phyloP scores from a whole-genome alignment of 257 asterid genomes.

The Solanum chilense region DNA sequence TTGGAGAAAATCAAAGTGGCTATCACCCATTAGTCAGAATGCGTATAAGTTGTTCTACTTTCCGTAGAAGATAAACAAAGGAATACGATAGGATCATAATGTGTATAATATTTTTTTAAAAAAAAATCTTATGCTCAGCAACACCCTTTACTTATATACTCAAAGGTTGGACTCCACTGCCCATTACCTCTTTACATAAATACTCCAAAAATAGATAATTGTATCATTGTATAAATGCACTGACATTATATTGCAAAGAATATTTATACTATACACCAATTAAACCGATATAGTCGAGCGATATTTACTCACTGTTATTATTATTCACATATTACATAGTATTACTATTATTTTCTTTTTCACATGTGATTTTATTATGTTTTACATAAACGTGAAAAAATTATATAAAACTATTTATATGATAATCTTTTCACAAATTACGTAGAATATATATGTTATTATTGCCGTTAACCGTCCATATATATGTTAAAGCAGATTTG shows the following conservation, averaged over 20 bases:
- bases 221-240: background rate
- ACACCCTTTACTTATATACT: background rate
- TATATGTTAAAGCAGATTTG: background rate
- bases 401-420: no score
- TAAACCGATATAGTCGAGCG: background rate
- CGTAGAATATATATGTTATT: no score
- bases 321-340: background rate
- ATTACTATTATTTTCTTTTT: background rate
- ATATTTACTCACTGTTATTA: background rate
- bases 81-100: background rate
- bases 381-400: background rate
- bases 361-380: background rate
- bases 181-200: background rate
- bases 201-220: background rate
- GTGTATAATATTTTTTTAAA: background rate
- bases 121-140: background rate
- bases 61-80: conserved; percentile 38
- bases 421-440: no score
- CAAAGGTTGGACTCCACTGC: background rate
- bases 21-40: conserved; percentile 7
- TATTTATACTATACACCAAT: background rate
- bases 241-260: background rate
- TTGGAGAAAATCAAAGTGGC: conserved; percentile 19
- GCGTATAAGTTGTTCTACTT: conserved; percentile 7
- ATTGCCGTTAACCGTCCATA: no score